Percentiles rank a stretch among this genome's conserved stretches.
These are phyloP conservation scores for Hypomontagnella submonticulosa DNA, from an alignment of 495 filamentous ascomycete genomes.

Conservation along the genomic window DNA sequence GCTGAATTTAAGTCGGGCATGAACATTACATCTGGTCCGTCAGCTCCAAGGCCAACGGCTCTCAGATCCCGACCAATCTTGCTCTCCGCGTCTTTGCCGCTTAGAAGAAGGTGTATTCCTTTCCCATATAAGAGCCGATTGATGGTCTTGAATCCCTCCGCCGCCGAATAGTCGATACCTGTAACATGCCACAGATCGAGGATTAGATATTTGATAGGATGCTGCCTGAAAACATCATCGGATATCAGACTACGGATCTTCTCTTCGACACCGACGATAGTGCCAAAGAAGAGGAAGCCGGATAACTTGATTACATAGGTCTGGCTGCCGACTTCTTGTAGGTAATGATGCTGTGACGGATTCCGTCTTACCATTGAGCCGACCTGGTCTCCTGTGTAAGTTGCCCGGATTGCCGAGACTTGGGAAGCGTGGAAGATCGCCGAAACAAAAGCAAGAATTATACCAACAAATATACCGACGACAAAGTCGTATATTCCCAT, in stretches of 20 bases:
- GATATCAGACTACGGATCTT: conserved; percentile 83
- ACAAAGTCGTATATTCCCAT: conserved; percentile 99
- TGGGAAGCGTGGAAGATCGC: conserved; percentile 91
- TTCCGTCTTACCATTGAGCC: conserved; percentile 93
- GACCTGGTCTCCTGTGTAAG: conserved; percentile 85
- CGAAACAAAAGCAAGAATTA: conserved; percentile 89
- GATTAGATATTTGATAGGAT: conserved; percentile 89
- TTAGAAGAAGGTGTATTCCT: conserved; percentile 81
- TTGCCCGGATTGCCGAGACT: conserved; percentile 85
- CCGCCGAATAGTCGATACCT: conserved; percentile 94
- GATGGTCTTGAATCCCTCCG: conserved; percentile 92
- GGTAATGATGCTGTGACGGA: conserved; percentile 85
- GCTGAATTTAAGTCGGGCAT: conserved; percentile 93
- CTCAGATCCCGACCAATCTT: conserved; percentile 80
- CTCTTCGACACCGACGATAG: conserved; percentile 92
- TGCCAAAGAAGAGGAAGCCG: conserved; percentile 96
- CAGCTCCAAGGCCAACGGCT: conserved; percentile 80
- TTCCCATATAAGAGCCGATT: conserved; percentile 79
- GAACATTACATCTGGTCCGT: conserved; percentile 73
- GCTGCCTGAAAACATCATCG: conserved; percentile 77
- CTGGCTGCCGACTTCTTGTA: conserved; percentile 85
- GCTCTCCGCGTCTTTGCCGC: conserved; percentile 76
- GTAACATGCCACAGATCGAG: conserved; percentile 90
- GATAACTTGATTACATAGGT: conserved; percentile 89
- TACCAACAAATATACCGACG: conserved; percentile 88